These are phyloP conservation scores for Fusarium sp. DNA, from an alignment of 2,329 filamentous ascomycete species.

Conservation along the genomic window DNA sequence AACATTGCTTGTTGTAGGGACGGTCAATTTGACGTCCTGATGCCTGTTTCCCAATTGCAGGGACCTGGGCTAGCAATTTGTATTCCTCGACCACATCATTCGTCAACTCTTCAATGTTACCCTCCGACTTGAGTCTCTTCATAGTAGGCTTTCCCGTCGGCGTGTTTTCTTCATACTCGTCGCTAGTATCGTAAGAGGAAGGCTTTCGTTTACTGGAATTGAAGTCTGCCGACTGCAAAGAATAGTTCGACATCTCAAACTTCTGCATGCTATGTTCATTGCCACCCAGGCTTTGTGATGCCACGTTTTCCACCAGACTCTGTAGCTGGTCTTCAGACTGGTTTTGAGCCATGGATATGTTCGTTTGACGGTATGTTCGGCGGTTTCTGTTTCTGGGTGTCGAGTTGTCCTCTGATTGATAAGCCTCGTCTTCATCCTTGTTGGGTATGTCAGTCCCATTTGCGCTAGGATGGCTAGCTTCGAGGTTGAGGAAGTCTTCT, in stretches of 20 bases:
- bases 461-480: constrained; percentile 57
- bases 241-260: constrained; percentile 40
- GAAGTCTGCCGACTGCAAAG: constrained; percentile 53
- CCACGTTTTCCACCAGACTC: constrained; percentile 65
- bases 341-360: constrained; percentile 57
- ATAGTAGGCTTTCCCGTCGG: constrained; percentile 61
- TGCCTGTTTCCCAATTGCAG: constrained; percentile 62
- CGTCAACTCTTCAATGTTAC: constrained; percentile 54
- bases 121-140: constrained; percentile 68
- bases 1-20: constrained; percentile 67
- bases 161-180: constrained; percentile 61
- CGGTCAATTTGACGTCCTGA: constrained; percentile 70
- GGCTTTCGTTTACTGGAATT: constrained; percentile 70
- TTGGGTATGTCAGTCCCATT: constrained; percentile 59
- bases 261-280: constrained; percentile 52
- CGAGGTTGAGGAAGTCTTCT: constrained; percentile 63
- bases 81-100: constrained; percentile 59
- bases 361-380: constrained; percentile 43
- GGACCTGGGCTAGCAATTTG: constrained; percentile 62
- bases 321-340: constrained; percentile 65
- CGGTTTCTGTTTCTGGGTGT: constrained; percentile 48
- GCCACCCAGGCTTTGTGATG: constrained; percentile 68
- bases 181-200: constrained; percentile 62
- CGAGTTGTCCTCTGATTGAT: constrained; percentile 60
- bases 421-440: constrained; percentile 58